phyloP scores from a whole-genome alignment of 2,329 filamentous ascomycete species.

The Penicillium aurantiogriseum region DNA sequence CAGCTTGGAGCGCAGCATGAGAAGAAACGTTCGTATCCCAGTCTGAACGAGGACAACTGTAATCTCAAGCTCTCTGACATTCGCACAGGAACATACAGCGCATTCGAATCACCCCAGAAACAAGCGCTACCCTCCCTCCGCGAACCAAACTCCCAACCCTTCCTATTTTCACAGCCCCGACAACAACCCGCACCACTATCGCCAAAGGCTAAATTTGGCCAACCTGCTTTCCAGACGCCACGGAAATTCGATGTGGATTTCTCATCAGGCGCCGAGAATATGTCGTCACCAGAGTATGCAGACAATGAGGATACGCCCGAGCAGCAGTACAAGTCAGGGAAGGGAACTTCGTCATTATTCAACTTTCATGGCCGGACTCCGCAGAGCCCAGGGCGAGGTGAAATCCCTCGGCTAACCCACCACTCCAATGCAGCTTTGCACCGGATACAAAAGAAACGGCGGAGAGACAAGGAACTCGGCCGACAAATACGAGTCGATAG shows the following conservation, averaged over 20 bases:
- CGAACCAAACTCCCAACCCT: slow-evolving; percentile 51
- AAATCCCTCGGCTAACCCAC: slow-evolving; percentile 55
- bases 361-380: slow-evolving; percentile 43
- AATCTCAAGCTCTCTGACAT: not conserved
- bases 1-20: slow-evolving; percentile 47
- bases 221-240: slow-evolving; percentile 50
- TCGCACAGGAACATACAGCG: slow-evolving; percentile 38
- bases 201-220: slow-evolving; percentile 37
- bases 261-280: slow-evolving; percentile 49
- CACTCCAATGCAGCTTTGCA: slow-evolving; percentile 47
- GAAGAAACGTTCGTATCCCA: slow-evolving; percentile 45
- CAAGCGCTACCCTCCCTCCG: slow-evolving; percentile 46
- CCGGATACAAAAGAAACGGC: slow-evolving; percentile 51
- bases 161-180: slow-evolving; percentile 47
- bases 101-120: slow-evolving; percentile 52
- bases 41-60: slow-evolving; percentile 3
- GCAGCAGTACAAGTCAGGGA: slow-evolving; percentile 32
- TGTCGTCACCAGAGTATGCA: slow-evolving; percentile 46
- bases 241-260: slow-evolving; percentile 49
- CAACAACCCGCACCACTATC: slow-evolving; percentile 33
- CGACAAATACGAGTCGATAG: slow-evolving; percentile 41
- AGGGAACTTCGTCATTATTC: slow-evolving; percentile 40
- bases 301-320: slow-evolving; percentile 52
- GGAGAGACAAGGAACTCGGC: slow-evolving; percentile 49
- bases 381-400: slow-evolving; percentile 60